These are phyloP conservation scores for Cucumis hystrix DNA, from an alignment of 306 rosid genomes.

Conservation along the genomic window DNA sequence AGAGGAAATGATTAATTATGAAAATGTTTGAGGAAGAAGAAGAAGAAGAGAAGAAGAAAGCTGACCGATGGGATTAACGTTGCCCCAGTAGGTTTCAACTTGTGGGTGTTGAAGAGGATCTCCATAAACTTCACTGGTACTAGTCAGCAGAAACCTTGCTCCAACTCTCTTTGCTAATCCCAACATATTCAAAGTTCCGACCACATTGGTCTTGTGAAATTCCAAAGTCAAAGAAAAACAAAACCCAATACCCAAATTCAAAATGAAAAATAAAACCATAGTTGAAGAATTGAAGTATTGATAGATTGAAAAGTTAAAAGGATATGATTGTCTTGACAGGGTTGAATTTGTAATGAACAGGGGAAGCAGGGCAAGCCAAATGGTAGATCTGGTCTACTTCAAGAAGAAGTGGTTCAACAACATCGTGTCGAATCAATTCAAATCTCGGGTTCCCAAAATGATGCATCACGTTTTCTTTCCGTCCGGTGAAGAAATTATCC, in stretches of 20 bases:
- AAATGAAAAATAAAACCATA: background rate
- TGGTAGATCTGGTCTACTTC: slow-evolving; percentile 99
- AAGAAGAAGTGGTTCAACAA: slow-evolving; percentile 78
- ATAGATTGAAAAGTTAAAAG: slow-evolving; percentile 9
- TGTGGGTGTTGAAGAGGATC: slow-evolving; percentile 98
- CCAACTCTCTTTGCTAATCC: slow-evolving; percentile 89
- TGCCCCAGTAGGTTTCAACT: slow-evolving; percentile 98
- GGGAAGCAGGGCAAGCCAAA: slow-evolving; percentile 95
- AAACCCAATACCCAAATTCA: background rate
- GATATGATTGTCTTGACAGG: slow-evolving; percentile 97
- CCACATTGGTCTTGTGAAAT: slow-evolving; percentile 85
- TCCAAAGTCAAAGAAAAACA: slow-evolving; percentile 26
- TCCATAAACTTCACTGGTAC: slow-evolving; percentile 97
- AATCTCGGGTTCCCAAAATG: slow-evolving; percentile 84
- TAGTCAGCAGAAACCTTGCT: slow-evolving; percentile 76
- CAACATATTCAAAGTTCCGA: slow-evolving; percentile 91
- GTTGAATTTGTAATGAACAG: slow-evolving; percentile 94
- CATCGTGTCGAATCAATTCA: slow-evolving; percentile 91
- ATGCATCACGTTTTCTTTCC: slow-evolving; percentile 88
- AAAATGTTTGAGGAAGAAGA: too few relatives aligned
- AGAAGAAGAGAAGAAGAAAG: background rate
- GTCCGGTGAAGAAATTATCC: slow-evolving; percentile 85
- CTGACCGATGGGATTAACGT: slow-evolving; percentile 95
- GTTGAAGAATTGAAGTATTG: background rate
- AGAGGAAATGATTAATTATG: background rate